These are phyloP conservation scores for Cryptococcus deneoformans DNA, from an alignment of 1,284 basidiomycete species.

Conservation along the genomic window DNA sequence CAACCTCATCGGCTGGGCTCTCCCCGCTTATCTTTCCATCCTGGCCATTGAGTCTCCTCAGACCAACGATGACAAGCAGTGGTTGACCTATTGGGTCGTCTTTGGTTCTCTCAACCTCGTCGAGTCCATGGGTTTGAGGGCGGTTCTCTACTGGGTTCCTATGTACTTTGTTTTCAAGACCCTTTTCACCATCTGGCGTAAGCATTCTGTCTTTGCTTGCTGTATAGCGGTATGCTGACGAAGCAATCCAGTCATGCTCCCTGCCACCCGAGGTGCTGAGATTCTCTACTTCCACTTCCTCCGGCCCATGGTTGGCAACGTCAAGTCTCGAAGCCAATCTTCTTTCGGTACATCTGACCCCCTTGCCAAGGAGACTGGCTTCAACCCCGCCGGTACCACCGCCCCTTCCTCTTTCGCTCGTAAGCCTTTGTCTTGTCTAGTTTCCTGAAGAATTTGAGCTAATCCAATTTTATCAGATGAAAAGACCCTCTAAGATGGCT, in stretches of 20 bases:
- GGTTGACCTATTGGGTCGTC: constrained; percentile 51
- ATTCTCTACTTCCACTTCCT: constrained; percentile 63
- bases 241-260: constrained; percentile 40
- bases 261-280: constrained; percentile 65
- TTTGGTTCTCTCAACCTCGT: constrained; percentile 50
- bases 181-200: constrained; percentile 73
- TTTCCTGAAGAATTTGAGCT: background rate
- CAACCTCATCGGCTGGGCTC: constrained; percentile 51
- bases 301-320: constrained; percentile 63
- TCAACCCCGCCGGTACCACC: constrained; percentile 36
- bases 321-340: constrained; percentile 26
- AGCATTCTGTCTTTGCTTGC: constrained; percentile 14
- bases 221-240: background rate
- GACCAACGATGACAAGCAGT: constrained; percentile 52
- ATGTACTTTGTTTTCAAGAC: constrained; percentile 90
- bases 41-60: constrained; percentile 51
- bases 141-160: constrained; percentile 49
- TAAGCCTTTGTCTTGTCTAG: constrained; percentile 17
- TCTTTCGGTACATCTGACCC: constrained; percentile 25
- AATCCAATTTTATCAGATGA: constrained; percentile 24
- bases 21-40: constrained; percentile 52
- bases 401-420: constrained; percentile 43
- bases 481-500: constrained; percentile 33
- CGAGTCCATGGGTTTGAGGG: constrained; percentile 47
- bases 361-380: constrained; percentile 29